These are phyloP conservation scores for Neoboletus magnificus DNA, from an alignment of 768 basidiomycete species.

Conservation along the genomic window DNA sequence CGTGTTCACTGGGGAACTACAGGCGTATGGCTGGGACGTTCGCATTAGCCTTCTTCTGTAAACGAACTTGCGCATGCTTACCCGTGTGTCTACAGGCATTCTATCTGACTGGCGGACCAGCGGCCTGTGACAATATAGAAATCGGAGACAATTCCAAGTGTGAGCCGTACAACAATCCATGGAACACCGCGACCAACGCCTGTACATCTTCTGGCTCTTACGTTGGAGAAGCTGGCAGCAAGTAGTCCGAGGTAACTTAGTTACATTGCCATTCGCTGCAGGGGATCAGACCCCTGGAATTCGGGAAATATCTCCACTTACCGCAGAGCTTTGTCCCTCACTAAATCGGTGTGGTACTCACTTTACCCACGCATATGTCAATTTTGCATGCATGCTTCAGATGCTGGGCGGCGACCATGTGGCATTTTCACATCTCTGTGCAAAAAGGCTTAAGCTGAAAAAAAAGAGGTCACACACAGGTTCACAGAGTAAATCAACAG, in stretches of 20 bases:
- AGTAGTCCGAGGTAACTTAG: background rate
- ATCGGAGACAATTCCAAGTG: background rate
- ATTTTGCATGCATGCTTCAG: too few relatives aligned
- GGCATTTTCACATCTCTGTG: too few relatives aligned
- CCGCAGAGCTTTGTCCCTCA: too few relatives aligned
- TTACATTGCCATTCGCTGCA: too few relatives aligned
- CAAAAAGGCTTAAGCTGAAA: too few relatives aligned
- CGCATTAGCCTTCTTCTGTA: background rate
- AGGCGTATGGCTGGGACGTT: background rate
- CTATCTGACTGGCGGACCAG: background rate
- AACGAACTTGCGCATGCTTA: background rate
- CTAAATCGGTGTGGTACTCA: too few relatives aligned
- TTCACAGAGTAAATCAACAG: too few relatives aligned
- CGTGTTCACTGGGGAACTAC: background rate
- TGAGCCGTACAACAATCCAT: slow-evolving; percentile 1
- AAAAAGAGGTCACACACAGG: too few relatives aligned
- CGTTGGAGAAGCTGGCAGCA: background rate
- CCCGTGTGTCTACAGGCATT: background rate
- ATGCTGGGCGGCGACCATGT: too few relatives aligned
- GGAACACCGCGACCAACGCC: background rate
- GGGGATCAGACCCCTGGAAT: too few relatives aligned
- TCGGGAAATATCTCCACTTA: too few relatives aligned
- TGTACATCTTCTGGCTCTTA: background rate
- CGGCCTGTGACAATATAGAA: background rate
- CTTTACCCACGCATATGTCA: too few relatives aligned